Percentiles rank a stretch among this genome's conserved stretches.
phyloP scores from a whole-genome alignment of 257 asterid genomes.

The Solanum lycopersicoides region DNA sequence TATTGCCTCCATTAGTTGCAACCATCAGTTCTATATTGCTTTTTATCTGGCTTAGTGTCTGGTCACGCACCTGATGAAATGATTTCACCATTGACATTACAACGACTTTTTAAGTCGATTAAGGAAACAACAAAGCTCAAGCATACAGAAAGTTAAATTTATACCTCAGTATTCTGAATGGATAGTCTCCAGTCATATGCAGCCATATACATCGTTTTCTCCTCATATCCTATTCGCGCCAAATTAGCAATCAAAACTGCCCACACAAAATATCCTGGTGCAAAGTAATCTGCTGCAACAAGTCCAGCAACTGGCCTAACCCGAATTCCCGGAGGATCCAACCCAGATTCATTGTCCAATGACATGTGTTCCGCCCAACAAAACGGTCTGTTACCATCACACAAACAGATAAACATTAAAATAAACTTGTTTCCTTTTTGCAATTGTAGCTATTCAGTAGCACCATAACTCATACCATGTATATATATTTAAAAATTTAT shows the following conservation, averaged over 20 bases:
- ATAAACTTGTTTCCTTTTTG: not conserved
- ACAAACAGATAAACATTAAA: not conserved
- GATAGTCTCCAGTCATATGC: conserved; percentile 97
- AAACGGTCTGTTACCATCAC: conserved; percentile 50
- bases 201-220: conserved; percentile 96
- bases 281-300: conserved; percentile 95
- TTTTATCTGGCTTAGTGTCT: conserved; percentile 62
- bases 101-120: not conserved
- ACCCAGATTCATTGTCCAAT: conserved; percentile 82
- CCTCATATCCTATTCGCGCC: conserved; percentile 89
- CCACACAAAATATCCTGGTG: conserved; percentile 97
- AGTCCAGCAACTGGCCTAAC: conserved; percentile 91
- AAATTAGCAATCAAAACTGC: conserved; percentile 86
- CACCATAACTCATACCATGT: not conserved
- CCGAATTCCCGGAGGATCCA: conserved; percentile 84
- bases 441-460: not conserved
- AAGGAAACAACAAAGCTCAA: not conserved
- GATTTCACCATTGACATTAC: not conserved
- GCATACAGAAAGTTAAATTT: not conserved
- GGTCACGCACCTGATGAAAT: conserved; percentile 63
- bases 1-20: conserved; percentile 62
- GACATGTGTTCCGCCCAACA: conserved; percentile 99
- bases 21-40: conserved; percentile 76
- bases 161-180: conserved; percentile 90
- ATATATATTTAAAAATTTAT: not conserved